Conservation (phyloP, 306 rosid species). For the Hippophae tibetana region DNA sequence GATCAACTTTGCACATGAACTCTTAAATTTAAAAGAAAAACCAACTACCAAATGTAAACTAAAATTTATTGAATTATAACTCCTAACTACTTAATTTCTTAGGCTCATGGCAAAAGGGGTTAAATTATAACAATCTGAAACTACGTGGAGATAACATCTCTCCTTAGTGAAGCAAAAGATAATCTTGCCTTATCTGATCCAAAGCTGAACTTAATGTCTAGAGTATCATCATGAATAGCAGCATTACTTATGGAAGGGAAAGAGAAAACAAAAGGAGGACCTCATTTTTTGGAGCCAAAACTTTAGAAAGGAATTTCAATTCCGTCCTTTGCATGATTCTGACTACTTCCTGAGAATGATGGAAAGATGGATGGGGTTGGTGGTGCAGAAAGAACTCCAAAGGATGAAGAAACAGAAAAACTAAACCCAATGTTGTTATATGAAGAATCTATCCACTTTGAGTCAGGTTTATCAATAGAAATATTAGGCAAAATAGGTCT, state of each 20-base stretch:
- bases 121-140: background rate
- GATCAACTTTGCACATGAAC: no score
- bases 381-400: slow-evolving; percentile 49
- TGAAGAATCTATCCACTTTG: slow-evolving; percentile 48
- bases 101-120: background rate
- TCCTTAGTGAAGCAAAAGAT: slow-evolving; percentile 39
- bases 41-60: no score
- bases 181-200: slow-evolving; percentile 52
- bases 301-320: slow-evolving; percentile 32
- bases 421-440: slow-evolving; percentile 55
- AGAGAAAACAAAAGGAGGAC: slow-evolving; percentile 39
- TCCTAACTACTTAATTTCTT: no score
- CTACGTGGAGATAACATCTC: slow-evolving; percentile 51
- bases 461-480: slow-evolving; percentile 42
- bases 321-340: slow-evolving; percentile 29
- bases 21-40: no score
- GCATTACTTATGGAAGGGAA: slow-evolving; percentile 63
- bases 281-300: slow-evolving; percentile 49
- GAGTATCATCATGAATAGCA: slow-evolving; percentile 22
- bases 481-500: slow-evolving; percentile 62
- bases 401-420: slow-evolving; percentile 58
- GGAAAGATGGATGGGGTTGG: slow-evolving; percentile 80
- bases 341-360: slow-evolving; percentile 26
- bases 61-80: no score
- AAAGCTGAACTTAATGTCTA: slow-evolving; percentile 52